Percentiles rank a stretch among this genome's conserved stretches.
Evolutionary conservation across 768 basidiomycete genomes (phyloP).

Genomic region (Amanita thiersii): DNA sequence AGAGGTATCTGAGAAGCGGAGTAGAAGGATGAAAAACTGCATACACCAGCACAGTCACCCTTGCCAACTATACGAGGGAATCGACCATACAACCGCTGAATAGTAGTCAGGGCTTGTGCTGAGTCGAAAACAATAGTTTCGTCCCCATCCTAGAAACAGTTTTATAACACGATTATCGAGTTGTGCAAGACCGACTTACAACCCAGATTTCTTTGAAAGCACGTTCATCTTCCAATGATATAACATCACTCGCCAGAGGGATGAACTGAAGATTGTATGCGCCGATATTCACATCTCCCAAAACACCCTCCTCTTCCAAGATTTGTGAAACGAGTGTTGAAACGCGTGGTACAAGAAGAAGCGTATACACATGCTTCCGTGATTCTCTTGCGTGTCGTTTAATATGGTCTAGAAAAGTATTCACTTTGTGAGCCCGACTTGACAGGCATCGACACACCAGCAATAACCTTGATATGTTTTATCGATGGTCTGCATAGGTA

Average conservation of each 20-base stretch:
- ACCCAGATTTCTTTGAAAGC: slow-evolving; percentile 89
- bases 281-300: slow-evolving; percentile 85
- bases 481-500: slow-evolving; percentile 90
- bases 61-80: slow-evolving; percentile 93
- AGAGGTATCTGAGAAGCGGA: slow-evolving; percentile 4
- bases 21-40: slow-evolving; percentile 12
- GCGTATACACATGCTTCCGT: slow-evolving; percentile 74
- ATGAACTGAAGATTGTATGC: slow-evolving; percentile 92
- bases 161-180: slow-evolving; percentile 8
- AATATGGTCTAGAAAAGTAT: slow-evolving; percentile 71
- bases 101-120: slow-evolving; percentile 72
- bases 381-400: slow-evolving; percentile 67
- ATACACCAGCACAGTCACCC: slow-evolving; percentile 77
- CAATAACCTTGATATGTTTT: slow-evolving; percentile 80
- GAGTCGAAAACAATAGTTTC: slow-evolving; percentile 87
- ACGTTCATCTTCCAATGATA: slow-evolving; percentile 82
- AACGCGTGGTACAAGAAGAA: slow-evolving; percentile 80
- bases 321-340: slow-evolving; percentile 83
- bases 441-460: slow-evolving; percentile 50
- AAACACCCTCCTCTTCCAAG: slow-evolving; percentile 93
- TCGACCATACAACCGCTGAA: slow-evolving; percentile 79
- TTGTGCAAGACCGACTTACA: slow-evolving; percentile 39
- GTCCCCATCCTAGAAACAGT: slow-evolving; percentile 78
- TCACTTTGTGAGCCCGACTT: slow-evolving; percentile 11
- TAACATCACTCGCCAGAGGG: slow-evolving; percentile 85